Conservation (phyloP, 352 stramenopile species). For the Globisporangium cylindrosporum region DNA sequence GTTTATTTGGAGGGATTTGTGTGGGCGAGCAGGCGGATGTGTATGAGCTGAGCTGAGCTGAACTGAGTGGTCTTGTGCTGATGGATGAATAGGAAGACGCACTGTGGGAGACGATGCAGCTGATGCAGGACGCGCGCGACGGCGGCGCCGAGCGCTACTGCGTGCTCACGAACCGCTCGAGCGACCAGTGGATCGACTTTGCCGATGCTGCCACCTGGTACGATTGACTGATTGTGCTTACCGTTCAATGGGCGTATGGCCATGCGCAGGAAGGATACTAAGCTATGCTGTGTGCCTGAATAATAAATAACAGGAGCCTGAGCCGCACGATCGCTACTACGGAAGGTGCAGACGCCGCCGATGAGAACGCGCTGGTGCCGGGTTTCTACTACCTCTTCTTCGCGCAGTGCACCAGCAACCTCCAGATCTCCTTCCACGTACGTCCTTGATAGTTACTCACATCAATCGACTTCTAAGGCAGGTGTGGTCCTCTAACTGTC, state of each 20-base stretch:
- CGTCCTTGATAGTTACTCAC: neutral
- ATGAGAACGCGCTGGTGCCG: constrained; percentile 22
- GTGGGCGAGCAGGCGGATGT: neutral
- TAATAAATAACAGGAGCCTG: constrained; percentile 29
- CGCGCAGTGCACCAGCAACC: constrained; percentile 64
- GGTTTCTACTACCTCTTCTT: constrained; percentile 91
- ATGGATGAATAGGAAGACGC: constrained; percentile 34
- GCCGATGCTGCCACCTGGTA: constrained; percentile 49
- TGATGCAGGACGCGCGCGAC: constrained; percentile 35
- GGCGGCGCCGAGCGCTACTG: constrained; percentile 29
- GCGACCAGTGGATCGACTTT: constrained; percentile 65
- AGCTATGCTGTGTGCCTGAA: neutral
- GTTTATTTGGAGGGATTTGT: neutral
- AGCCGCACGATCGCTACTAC: constrained; percentile 27
- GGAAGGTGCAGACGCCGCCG: constrained; percentile 1
- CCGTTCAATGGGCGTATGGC: no score
- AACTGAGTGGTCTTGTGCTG: neutral
- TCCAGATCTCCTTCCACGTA: constrained; percentile 89
- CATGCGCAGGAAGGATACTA: no score
- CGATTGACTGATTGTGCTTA: constrained; percentile 13
- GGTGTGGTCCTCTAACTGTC: no score
- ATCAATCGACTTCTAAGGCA: no score
- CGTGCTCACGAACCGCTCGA: constrained; percentile 40
- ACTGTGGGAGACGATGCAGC: constrained; percentile 53
- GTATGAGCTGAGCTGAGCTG: neutral